Percentiles rank a stretch among this genome's conserved stretches.
phyloP scores from a whole-genome alignment of 352 stramenopile genomes.

The Pythium aphanidermatum region DNA sequence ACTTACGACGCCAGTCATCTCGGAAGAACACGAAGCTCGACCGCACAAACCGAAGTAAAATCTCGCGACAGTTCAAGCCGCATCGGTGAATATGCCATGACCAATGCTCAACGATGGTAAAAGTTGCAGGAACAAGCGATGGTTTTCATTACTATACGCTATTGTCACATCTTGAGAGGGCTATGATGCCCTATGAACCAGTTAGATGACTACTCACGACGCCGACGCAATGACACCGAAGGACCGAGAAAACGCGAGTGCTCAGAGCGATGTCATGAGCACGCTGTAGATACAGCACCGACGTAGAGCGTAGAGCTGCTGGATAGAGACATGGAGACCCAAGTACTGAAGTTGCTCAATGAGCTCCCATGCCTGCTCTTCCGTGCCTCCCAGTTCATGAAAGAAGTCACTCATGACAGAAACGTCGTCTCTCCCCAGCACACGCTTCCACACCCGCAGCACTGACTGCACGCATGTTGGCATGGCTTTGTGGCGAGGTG shows the following conservation, averaged over 20 bases:
- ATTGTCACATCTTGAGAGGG: no score
- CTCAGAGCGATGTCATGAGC: slow-evolving; percentile 42
- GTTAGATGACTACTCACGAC: no score
- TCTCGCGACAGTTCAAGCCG: slow-evolving; percentile 45
- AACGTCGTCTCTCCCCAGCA: slow-evolving; percentile 53
- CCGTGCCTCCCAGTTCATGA: slow-evolving; percentile 49
- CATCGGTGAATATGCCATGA: no score
- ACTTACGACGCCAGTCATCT: slow-evolving; percentile 57
- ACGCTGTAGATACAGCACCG: slow-evolving; percentile 74
- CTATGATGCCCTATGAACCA: no score
- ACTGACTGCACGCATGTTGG: slow-evolving; percentile 65
- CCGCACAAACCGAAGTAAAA: slow-evolving; percentile 31
- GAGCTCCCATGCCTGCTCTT: slow-evolving; percentile 48
- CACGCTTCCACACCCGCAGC: slow-evolving; percentile 55
- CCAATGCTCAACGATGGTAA: no score
- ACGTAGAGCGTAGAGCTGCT: slow-evolving; percentile 55
- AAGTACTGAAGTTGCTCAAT: slow-evolving; percentile 57
- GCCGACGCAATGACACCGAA: no score
- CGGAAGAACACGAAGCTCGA: slow-evolving; percentile 45
- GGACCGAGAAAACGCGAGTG: background rate
- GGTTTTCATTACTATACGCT: no score
- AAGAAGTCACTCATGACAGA: slow-evolving; percentile 61
- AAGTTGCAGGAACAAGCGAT: no score
- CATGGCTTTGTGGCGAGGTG: slow-evolving; percentile 54
- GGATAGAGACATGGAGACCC: slow-evolving; percentile 53